Evolutionary conservation across 1,139 yeast species (phyloP), one percentile per base, ranked within the genome.

Genomic region (Eremothecium gossypii): DNA sequence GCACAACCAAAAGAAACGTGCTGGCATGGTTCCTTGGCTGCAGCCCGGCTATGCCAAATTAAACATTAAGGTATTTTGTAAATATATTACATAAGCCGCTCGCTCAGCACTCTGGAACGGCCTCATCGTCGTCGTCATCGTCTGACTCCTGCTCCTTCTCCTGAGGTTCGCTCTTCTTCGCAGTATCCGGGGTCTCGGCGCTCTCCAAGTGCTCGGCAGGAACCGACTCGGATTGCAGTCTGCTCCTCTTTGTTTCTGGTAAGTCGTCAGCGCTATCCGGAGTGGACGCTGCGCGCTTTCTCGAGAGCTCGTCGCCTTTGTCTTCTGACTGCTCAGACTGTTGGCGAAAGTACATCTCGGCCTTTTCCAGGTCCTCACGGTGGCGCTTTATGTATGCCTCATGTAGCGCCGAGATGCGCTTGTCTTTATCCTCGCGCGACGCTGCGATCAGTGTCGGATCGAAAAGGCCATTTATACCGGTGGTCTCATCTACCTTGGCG

Each of bases 381-480:
- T 55, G 61, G 6, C 45, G 44, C 14, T 45, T 39, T 9, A 44
- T 39, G 10, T 49, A 38, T 36, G 45, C 39, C 8, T 40, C 36
- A 4, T 45, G 11, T 10, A 41, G 31, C 4, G 39, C 36, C 27
- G 44, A 39, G 8, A 44, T 30, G 8, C 39, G 33, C 11, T 36
- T 33, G 8, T 34, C 30, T 27, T 46, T 51, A 11, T 45, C 38
- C 9, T 40, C 38, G 6, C 11, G 23, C 4, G 45, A 40, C 10
- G 34, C 30, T 3, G 44, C 41, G 10, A 45, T 40, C n/a, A 46
- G 34, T 7, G 44, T 29, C 9, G 41, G 23, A 36, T 53, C 52
- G 40, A 56, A 58, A 7, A 60, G 39, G 3, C 64, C 63, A 1
- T 40, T 33, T 5, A 53, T 38, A 12, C 62, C 62, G 8, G 47